Evolutionary conservation across 2,329 filamentous ascomycete genomes (phyloP).

Genomic region (Penicillium carneum): DNA sequence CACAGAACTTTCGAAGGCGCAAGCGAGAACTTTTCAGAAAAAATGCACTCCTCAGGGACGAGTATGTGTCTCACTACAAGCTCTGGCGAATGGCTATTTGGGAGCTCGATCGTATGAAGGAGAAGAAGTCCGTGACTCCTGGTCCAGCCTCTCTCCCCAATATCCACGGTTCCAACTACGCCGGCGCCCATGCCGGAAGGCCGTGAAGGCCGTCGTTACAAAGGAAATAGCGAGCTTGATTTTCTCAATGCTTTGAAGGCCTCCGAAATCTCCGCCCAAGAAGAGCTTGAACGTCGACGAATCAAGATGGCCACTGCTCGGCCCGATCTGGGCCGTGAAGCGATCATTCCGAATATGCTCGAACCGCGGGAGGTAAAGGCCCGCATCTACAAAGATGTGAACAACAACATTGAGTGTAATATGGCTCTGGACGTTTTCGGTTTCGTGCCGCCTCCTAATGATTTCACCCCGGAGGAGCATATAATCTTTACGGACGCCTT

Average conservation of each 20-base stretch:
- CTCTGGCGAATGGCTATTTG: constrained; percentile 55
- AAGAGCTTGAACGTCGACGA: constrained; percentile 56
- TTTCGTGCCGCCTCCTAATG: constrained; percentile 55
- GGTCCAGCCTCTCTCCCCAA: constrained; percentile 46
- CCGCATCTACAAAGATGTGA: constrained; percentile 56
- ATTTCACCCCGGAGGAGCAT: constrained; percentile 59
- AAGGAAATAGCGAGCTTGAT: constrained; percentile 59
- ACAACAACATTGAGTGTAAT: constrained; percentile 50
- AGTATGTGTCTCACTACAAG: constrained; percentile 54
- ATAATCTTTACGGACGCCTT: constrained; percentile 57
- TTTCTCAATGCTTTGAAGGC: constrained; percentile 58
- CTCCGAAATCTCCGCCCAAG: constrained; percentile 57
- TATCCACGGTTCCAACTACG: constrained; percentile 42
- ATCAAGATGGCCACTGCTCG: constrained; percentile 54
- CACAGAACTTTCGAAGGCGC: constrained; percentile 48
- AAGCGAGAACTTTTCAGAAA: constrained; percentile 49
- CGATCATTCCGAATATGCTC: constrained; percentile 58
- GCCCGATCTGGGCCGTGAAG: constrained; percentile 56
- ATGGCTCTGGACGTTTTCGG: constrained; percentile 54
- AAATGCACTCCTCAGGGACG: constrained; percentile 50
- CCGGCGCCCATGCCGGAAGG: constrained; percentile 46
- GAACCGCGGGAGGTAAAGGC: constrained; percentile 50
- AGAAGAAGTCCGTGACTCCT: constrained; percentile 48
- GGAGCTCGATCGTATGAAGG: constrained; percentile 53
- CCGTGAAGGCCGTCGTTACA: constrained; percentile 53